Evolutionary conservation across 2,329 filamentous ascomycete species (phyloP).

Genomic region (Scedosporium minutisporum): DNA sequence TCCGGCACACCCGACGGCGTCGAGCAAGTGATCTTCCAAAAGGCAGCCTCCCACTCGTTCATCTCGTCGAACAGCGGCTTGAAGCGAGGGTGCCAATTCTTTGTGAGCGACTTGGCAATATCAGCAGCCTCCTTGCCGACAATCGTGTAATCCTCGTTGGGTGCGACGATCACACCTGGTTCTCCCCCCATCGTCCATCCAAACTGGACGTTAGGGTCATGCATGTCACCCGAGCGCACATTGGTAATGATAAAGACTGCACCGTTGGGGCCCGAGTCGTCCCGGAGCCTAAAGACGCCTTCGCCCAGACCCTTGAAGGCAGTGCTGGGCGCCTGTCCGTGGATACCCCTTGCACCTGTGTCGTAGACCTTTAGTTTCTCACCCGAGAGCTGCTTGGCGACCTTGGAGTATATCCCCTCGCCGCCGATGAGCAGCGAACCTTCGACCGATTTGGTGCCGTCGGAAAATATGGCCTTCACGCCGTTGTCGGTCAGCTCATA

Average conservation of each 20-base stretch:
- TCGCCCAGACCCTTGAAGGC: constrained; percentile 54
- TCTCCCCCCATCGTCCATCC: constrained; percentile 55
- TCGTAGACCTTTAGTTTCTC: constrained; percentile 53
- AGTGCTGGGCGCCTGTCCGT: constrained; percentile 52
- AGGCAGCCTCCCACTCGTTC: constrained; percentile 45
- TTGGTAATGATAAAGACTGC: constrained; percentile 52
- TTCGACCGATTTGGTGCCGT: constrained; percentile 48
- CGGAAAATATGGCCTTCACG: constrained; percentile 48
- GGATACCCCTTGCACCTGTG: constrained; percentile 53
- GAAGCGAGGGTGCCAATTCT: constrained; percentile 45
- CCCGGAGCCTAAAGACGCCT: constrained; percentile 48
- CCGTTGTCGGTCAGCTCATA: constrained; percentile 47
- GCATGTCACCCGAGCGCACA: constrained; percentile 48
- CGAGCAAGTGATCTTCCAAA: constrained; percentile 59
- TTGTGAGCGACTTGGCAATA: constrained; percentile 44
- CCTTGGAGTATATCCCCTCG: constrained; percentile 52
- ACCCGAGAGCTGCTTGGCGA: constrained; percentile 49
- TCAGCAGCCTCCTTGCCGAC: constrained; percentile 46
- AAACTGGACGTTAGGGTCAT: constrained; percentile 45
- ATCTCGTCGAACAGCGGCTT: constrained; percentile 50
- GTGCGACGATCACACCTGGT: constrained; percentile 46
- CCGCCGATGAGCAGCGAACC: constrained; percentile 51
- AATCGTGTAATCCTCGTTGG: constrained; percentile 51
- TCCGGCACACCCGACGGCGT: constrained; percentile 48
- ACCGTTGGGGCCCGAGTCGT: constrained; percentile 36